Percentiles rank a stretch among this genome's conserved stretches.
Evolutionary conservation across 2,329 filamentous ascomycete genomes (phyloP).

Genomic region (Fusarium xyrophilum): DNA sequence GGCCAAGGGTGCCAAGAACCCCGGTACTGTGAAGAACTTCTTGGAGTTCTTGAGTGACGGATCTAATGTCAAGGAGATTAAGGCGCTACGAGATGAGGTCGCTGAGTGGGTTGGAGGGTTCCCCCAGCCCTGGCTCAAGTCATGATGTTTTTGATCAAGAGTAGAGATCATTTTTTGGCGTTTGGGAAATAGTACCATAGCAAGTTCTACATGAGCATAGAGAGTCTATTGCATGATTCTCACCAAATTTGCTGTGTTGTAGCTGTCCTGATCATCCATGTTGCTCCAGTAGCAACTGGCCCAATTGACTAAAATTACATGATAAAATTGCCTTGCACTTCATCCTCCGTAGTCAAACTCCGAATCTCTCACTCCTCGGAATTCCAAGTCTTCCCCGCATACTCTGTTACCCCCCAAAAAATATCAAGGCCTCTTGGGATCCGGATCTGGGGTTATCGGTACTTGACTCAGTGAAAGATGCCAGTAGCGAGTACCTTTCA

Average conservation of each 20-base stretch:
- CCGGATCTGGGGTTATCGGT: constrained; percentile 25
- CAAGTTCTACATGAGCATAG: neutral
- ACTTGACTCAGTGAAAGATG: constrained; percentile 34
- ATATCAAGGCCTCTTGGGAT: neutral
- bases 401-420: too few species aligned
- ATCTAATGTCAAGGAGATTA: constrained; percentile 69
- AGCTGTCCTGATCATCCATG: neutral
- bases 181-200: constrained; percentile 22
- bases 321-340: constrained; percentile 12
- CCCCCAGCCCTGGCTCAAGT: constrained; percentile 42
- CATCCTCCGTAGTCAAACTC: constrained; percentile 19
- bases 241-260: neutral
- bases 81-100: constrained; percentile 71
- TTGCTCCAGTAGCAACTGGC: neutral
- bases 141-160: constrained; percentile 23
- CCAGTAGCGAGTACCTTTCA: neutral
- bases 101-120: constrained; percentile 70
- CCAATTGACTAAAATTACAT: constrained; percentile 16
- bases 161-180: constrained; percentile 10
- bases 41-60: constrained; percentile 71
- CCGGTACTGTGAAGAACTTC: constrained; percentile 69
- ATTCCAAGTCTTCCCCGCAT: constrained; percentile 27
- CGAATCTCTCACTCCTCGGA: constrained; percentile 21
- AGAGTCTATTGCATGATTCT: neutral
- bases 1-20: constrained; percentile 69